Evolutionary conservation across 768 basidiomycete genomes (phyloP).

Genomic region (Tylopilus sp.): DNA sequence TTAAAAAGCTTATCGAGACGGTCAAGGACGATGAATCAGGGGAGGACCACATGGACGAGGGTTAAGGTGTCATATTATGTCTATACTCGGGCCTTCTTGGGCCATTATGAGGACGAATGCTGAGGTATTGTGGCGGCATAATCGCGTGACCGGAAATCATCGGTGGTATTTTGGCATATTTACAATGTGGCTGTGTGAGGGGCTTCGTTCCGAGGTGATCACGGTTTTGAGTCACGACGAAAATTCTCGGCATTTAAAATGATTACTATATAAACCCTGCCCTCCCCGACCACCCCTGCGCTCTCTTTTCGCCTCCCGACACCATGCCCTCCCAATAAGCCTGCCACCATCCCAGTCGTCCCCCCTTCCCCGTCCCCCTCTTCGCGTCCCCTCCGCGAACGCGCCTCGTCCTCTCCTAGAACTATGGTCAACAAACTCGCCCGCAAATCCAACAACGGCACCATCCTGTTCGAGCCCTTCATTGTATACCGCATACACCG

Average conservation of each 20-base stretch:
- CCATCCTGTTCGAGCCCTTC: constrained; percentile 82
- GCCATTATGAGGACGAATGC: neutral
- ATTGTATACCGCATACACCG: constrained; percentile 84
- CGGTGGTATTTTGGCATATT: constrained; percentile 21
- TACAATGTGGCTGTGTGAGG: constrained; percentile 25
- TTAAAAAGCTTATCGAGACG: constrained; percentile 73
- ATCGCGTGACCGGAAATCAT: constrained; percentile 24
- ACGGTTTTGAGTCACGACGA: constrained; percentile 33
- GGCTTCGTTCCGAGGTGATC: constrained; percentile 31
- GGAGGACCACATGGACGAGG: constrained; percentile 75
- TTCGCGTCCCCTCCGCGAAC: constrained; percentile 25
- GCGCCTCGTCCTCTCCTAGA: constrained; percentile 33
- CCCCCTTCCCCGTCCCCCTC: neutral
- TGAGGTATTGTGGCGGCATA: constrained; percentile 11
- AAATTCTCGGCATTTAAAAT: constrained; percentile 27
- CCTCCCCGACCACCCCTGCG: constrained; percentile 21
- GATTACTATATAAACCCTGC: constrained; percentile 44
- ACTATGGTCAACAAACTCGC: constrained; percentile 84
- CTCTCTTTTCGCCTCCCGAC: constrained; percentile 25
- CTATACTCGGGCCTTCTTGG: neutral
- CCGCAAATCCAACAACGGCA: constrained; percentile 81
- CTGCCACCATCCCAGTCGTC: constrained; percentile 9
- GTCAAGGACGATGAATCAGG: constrained; percentile 55
- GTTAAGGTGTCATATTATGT: constrained; percentile 30
- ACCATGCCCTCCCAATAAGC: constrained; percentile 38